Conservation (phyloP, 129 eudicot genomes). For the Pittosporum tobira region DNA sequence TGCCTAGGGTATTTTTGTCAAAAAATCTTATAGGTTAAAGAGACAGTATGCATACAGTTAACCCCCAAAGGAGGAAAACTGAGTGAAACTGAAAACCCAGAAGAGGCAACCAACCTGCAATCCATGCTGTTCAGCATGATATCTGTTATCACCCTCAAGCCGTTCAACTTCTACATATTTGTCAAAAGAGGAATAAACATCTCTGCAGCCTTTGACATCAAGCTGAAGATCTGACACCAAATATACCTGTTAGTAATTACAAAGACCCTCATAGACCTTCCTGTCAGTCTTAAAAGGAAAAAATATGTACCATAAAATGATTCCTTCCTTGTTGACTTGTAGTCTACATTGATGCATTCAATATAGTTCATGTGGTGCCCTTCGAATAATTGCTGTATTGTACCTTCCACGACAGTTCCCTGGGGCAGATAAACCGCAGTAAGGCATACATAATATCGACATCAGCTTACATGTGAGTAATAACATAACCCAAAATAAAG, state of each 20-base stretch:
- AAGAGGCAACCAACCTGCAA: slow-evolving; percentile 59
- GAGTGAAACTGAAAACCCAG: too few species aligned
- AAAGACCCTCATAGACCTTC: neutral
- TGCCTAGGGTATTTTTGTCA: too few species aligned
- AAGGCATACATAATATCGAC: slow-evolving; percentile 8
- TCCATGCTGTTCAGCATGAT: slow-evolving; percentile 89
- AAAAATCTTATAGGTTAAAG: too few species aligned
- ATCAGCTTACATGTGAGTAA: slow-evolving; percentile 6
- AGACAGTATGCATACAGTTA: too few species aligned
- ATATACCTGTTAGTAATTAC: slow-evolving; percentile 10
- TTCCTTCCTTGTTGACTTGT: slow-evolving; percentile 86
- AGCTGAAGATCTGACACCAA: slow-evolving; percentile 79
- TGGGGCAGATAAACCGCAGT: slow-evolving; percentile 18
- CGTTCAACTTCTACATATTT: slow-evolving; percentile 94
- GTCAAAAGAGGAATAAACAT: slow-evolving; percentile 97
- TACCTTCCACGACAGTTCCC: slow-evolving; percentile 99
- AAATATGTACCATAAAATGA: slow-evolving; percentile 76
- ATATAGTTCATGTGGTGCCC: slow-evolving; percentile 97
- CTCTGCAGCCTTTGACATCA: slow-evolving; percentile 91
- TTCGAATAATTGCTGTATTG: slow-evolving; percentile 86
- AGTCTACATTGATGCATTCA: slow-evolving; percentile 90
- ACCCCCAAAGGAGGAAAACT: too few species aligned
- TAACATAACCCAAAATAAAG: slow-evolving; percentile 9
- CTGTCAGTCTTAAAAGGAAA: slow-evolving; percentile 3
- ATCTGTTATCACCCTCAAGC: slow-evolving; percentile 90